These are phyloP conservation scores for Meyerozyma elateridarum DNA, from an alignment of 1,139 yeast species.

Conservation along the genomic window DNA sequence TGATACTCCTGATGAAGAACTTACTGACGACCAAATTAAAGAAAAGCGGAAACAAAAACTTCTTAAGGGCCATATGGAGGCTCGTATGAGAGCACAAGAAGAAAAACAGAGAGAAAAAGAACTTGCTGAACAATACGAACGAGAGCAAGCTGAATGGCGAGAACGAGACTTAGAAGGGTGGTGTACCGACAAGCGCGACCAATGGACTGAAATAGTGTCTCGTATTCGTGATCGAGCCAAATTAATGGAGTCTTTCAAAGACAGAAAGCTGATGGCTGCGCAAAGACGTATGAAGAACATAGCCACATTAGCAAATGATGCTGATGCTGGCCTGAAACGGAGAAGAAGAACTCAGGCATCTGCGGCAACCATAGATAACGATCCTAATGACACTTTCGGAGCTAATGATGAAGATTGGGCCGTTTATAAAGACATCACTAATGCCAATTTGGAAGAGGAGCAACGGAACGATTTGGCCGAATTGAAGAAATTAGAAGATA, in stretches of 20 bases:
- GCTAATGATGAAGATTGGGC: constrained; percentile 97
- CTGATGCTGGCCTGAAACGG: constrained; percentile 35
- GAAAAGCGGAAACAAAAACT: constrained; percentile 84
- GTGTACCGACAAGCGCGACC: constrained; percentile 65
- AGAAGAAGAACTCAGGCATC: constrained; percentile 45
- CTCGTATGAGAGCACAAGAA: constrained; percentile 76
- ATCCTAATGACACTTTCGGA: constrained; percentile 92
- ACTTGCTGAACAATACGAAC: constrained; percentile 47
- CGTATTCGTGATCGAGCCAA: constrained; percentile 64
- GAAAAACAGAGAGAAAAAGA: constrained; percentile 57
- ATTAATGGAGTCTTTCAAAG: constrained; percentile 73
- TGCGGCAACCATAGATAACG: constrained; percentile 72
- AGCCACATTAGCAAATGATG: constrained; percentile 83
- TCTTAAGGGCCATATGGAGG: constrained; percentile 83
- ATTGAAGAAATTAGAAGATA: constrained; percentile 64
- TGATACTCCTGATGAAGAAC: constrained; percentile 78
- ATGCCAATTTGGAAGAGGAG: constrained; percentile 66
- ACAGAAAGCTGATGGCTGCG: constrained; percentile 86
- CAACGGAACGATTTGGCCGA: constrained; percentile 65
- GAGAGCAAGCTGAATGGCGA: constrained; percentile 75
- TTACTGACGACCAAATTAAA: constrained; percentile 73
- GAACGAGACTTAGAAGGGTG: constrained; percentile 70
- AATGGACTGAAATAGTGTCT: constrained; percentile 53
- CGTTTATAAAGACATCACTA: constrained; percentile 78
- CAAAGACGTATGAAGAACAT: constrained; percentile 90